Evolutionary conservation across 306 rosid species (phyloP).

Genomic region (Fagus sylvatica): DNA sequence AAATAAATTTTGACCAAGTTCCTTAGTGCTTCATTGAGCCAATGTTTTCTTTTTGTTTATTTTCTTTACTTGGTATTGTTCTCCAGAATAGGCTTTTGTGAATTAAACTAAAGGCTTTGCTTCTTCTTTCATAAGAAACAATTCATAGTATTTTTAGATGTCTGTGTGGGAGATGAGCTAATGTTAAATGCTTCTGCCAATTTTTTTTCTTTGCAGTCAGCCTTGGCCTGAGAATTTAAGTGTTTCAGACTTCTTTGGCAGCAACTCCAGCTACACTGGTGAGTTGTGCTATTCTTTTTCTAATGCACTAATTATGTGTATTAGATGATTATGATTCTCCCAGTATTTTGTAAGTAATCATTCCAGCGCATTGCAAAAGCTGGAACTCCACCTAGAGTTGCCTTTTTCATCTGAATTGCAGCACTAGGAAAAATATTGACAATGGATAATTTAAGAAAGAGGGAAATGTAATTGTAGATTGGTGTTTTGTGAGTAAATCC

Average conservation of each 20-base stretch:
- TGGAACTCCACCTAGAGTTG: too few species aligned
- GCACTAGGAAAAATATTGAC: too few species aligned
- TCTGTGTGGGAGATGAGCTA: conserved; percentile 19
- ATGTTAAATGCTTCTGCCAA: conserved; percentile 37
- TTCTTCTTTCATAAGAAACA: conserved; percentile 15
- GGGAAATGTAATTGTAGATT: too few species aligned
- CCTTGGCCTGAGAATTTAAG: conserved; percentile 53
- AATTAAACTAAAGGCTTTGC: not conserved
- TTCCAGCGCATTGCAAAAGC: not conserved
- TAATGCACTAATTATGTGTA: not conserved
- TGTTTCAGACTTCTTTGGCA: conserved; percentile 42
- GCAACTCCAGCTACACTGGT: conserved; percentile 81
- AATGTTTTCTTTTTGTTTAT: not conserved
- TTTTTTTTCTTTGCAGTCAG: conserved; percentile 50
- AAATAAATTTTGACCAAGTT: conserved; percentile 6
- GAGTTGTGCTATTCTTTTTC: conserved; percentile 27
- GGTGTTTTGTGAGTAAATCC: too few species aligned
- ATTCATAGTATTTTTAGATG: not conserved
- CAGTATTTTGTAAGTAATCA: not conserved
- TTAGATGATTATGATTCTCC: not conserved
- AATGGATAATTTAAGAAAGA: too few species aligned
- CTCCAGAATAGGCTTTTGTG: not conserved
- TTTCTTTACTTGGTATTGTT: not conserved
- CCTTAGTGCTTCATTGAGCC: not conserved
- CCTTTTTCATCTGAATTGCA: too few species aligned